phyloP scores from a whole-genome alignment of 1,284 basidiomycete species.

The Porogramme epimiltina region DNA sequence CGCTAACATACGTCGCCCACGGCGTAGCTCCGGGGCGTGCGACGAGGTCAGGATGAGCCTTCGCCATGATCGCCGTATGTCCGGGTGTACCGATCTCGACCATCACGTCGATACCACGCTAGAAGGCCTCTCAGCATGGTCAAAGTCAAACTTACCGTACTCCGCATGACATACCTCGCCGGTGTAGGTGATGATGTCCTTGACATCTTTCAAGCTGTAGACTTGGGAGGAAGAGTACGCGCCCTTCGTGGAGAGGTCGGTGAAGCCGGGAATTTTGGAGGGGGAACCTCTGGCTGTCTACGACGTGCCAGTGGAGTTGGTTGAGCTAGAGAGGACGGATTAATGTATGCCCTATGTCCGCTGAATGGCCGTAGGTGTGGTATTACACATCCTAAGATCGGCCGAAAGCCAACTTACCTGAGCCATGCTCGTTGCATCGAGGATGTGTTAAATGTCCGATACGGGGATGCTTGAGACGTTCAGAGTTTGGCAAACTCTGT shows the following conservation, averaged over 20 bases:
- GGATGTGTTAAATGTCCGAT: slow-evolving; percentile 69
- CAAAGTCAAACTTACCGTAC: slow-evolving; percentile 1
- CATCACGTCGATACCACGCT: slow-evolving; percentile 83
- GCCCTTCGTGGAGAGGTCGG: slow-evolving; percentile 64
- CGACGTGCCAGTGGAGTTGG: slow-evolving; percentile 83
- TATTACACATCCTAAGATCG: neutral
- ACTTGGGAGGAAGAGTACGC: slow-evolving; percentile 63
- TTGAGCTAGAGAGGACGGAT: slow-evolving; percentile 47
- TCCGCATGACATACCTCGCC: slow-evolving; percentile 51
- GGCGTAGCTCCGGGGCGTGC: slow-evolving; percentile 68
- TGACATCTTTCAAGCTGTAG: slow-evolving; percentile 65
- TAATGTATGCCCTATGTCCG: neutral
- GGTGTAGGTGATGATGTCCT: slow-evolving; percentile 71
- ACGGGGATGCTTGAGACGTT: slow-evolving; percentile 59
- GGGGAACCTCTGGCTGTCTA: slow-evolving; percentile 79
- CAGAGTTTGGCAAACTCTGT: slow-evolving; percentile 78
- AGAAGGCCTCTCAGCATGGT: neutral
- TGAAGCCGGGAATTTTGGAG: slow-evolving; percentile 61
- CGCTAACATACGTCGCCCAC: slow-evolving; percentile 66
- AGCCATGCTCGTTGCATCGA: slow-evolving; percentile 88
- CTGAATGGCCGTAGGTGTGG: neutral
- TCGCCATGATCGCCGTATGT: slow-evolving; percentile 71
- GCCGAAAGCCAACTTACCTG: slow-evolving; percentile 61
- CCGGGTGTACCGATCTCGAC: slow-evolving; percentile 77
- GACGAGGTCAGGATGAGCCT: slow-evolving; percentile 71